These are phyloP conservation scores for Magnaporthiopsis incrustans DNA, from an alignment of 2,329 filamentous ascomycete genomes.

Conservation along the genomic window DNA sequence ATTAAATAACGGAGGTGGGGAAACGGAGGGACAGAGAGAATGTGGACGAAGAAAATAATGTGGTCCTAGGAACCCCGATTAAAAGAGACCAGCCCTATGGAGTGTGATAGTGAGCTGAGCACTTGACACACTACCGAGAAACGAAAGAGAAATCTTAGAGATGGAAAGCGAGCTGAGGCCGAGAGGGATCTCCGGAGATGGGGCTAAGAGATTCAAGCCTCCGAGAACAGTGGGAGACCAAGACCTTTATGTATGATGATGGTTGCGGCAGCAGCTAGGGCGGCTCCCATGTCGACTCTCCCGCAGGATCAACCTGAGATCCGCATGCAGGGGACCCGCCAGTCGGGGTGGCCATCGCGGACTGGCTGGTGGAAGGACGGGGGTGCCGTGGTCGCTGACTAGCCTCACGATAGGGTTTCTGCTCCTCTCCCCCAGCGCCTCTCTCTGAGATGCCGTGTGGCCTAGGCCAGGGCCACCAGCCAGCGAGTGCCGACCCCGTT, in stretches of 20 bases:
- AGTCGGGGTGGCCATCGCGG: not conserved
- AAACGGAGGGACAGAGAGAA: not conserved
- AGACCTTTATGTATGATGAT: constrained; percentile 8
- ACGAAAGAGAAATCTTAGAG: not conserved
- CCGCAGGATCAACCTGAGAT: constrained; percentile 1
- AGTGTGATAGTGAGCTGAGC: constrained; percentile 2
- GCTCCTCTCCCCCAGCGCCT: not conserved
- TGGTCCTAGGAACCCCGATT: not conserved
- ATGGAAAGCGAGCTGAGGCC: not conserved
- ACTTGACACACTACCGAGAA: constrained; percentile 3
- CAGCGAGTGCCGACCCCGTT: not conserved
- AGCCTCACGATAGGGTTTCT: too few species aligned
- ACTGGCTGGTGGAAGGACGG: too few species aligned
- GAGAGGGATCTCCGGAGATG: constrained; percentile 7
- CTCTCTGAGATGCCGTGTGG: not conserved
- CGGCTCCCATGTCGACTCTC: not conserved
- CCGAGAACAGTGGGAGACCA: constrained; percentile 2
- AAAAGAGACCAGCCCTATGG: constrained; percentile 5
- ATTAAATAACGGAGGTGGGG: not conserved
- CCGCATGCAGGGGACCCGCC: not conserved
- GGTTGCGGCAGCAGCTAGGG: not conserved
- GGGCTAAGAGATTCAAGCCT: constrained; percentile 2
- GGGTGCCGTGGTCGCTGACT: too few species aligned
- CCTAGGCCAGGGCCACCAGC: not conserved
- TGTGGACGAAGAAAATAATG: not conserved